These are phyloP conservation scores for Ceratobasidium sp. DNA, from an alignment of 1,284 basidiomycete species.

Conservation along the genomic window DNA sequence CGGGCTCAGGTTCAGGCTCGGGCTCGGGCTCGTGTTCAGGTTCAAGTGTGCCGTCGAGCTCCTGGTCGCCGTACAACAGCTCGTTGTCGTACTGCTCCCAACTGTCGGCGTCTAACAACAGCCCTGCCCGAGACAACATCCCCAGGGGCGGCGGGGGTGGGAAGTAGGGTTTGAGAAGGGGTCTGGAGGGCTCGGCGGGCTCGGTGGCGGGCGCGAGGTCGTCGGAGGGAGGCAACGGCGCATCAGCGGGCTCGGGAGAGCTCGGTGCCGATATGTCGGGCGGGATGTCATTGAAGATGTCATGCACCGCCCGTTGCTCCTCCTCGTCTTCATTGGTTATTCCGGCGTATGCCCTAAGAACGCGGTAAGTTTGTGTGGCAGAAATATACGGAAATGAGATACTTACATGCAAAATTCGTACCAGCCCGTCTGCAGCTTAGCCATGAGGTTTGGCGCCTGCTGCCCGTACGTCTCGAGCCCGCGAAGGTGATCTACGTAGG, in stretches of 20 bases:
- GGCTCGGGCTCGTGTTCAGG: not conserved
- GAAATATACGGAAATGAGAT: not conserved
- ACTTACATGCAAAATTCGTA: not conserved
- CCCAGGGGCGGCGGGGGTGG: too few relatives aligned
- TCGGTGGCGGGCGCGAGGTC: not conserved
- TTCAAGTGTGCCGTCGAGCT: not conserved
- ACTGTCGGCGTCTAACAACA: not conserved
- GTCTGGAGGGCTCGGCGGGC: too few relatives aligned
- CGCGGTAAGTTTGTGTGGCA: not conserved
- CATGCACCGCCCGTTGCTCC: not conserved
- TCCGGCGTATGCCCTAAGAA: not conserved
- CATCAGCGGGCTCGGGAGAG: not conserved
- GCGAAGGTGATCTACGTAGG: not conserved
- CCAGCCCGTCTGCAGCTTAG: not conserved
- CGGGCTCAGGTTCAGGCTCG: not conserved
- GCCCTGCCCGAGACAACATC: not conserved
- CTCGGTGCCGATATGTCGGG: not conserved
- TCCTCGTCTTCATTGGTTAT: not conserved
- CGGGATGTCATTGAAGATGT: not conserved
- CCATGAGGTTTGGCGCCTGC: not conserved
- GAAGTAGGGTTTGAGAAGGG: too few relatives aligned
- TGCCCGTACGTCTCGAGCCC: not conserved
- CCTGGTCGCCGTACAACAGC: not conserved
- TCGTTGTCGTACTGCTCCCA: conserved; percentile 14
- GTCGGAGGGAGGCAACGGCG: not conserved